A percentile compares a stretch with the other conserved stretches of the same genome.
phyloP scores from a whole-genome alignment of 2,329 filamentous ascomycete genomes.

The Berkeleyomyces rouxiae region DNA sequence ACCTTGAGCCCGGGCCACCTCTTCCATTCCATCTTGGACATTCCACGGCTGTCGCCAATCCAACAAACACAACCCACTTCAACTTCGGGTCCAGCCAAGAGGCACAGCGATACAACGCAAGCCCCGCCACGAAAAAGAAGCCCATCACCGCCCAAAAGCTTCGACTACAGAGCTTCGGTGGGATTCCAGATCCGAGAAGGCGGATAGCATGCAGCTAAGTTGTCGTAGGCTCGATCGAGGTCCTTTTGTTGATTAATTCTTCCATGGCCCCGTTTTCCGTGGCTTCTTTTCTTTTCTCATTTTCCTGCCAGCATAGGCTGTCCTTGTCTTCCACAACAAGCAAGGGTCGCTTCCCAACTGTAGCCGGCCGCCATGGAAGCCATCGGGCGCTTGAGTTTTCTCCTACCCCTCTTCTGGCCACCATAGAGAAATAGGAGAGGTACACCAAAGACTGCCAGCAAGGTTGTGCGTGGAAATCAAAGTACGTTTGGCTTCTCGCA shows the following conservation, averaged over 20 bases:
- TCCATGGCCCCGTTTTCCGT: background rate
- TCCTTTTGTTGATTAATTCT: slow-evolving; percentile 2
- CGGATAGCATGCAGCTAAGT: background rate
- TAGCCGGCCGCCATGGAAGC: background rate
- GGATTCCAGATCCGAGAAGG: background rate
- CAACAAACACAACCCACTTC: no score
- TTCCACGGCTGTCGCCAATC: no score
- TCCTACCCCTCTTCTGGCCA: background rate
- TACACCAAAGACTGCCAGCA: no score
- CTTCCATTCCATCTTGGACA: no score
- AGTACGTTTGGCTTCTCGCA: no score
- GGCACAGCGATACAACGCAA: no score
- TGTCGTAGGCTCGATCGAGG: background rate
- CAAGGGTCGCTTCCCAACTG: background rate
- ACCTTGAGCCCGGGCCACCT: no score
- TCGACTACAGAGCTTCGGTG: background rate
- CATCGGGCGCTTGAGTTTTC: background rate
- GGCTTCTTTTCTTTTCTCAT: slow-evolving; percentile 2
- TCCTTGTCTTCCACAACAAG: background rate
- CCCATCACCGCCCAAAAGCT: background rate
- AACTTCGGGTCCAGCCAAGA: no score
- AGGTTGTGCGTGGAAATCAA: no score
- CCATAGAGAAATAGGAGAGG: background rate
- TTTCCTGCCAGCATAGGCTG: background rate
- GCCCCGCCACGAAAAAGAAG: background rate